A percentile compares a stretch with the other conserved stretches of the same genome.
phyloP scores from a whole-genome alignment of 257 asterid species.

The Lithospermum erythrorhizon region DNA sequence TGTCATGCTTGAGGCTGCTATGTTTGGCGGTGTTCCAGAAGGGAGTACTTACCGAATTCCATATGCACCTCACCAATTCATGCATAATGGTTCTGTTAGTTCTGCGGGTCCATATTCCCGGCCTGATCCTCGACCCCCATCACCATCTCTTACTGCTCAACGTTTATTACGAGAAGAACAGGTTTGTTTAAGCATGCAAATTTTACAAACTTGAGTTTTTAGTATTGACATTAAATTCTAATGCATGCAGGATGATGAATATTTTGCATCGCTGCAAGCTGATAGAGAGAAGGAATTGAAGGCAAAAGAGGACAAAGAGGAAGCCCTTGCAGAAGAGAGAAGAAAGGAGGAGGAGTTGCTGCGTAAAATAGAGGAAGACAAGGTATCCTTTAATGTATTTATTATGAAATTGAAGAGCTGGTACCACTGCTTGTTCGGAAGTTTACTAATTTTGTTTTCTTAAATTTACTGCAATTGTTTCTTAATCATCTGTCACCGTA shows the following conservation, averaged over 20 bases:
- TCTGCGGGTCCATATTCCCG: slow-evolving; percentile 34
- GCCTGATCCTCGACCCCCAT: slow-evolving; percentile 67
- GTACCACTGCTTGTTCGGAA: too few species aligned
- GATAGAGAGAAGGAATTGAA: slow-evolving; percentile 94
- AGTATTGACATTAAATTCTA: slow-evolving; percentile 10
- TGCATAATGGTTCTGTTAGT: slow-evolving; percentile 52
- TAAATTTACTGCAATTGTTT: too few species aligned
- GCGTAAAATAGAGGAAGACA: slow-evolving; percentile 42
- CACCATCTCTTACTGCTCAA: slow-evolving; percentile 94
- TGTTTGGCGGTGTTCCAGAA: slow-evolving; percentile 95
- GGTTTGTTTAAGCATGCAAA: slow-evolving; percentile 33
- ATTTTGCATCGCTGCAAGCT: slow-evolving; percentile 88
- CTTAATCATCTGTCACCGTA: too few species aligned
- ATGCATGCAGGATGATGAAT: slow-evolving; percentile 82
- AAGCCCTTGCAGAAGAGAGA: slow-evolving; percentile 67
- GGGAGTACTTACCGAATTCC: slow-evolving; percentile 53
- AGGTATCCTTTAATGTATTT: neutral
- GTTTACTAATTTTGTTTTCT: too few species aligned
- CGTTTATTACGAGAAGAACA: slow-evolving; percentile 89
- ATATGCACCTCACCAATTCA: slow-evolving; percentile 47
- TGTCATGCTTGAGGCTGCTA: slow-evolving; percentile 98
- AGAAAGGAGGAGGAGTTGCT: slow-evolving; percentile 65
- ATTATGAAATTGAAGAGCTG: too few species aligned
- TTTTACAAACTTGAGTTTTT: slow-evolving; percentile 8
- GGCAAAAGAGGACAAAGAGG: slow-evolving; percentile 95